These are phyloP conservation scores for Jaltomata sinuosa DNA, from an alignment of 257 asterid species.

Conservation along the genomic window DNA sequence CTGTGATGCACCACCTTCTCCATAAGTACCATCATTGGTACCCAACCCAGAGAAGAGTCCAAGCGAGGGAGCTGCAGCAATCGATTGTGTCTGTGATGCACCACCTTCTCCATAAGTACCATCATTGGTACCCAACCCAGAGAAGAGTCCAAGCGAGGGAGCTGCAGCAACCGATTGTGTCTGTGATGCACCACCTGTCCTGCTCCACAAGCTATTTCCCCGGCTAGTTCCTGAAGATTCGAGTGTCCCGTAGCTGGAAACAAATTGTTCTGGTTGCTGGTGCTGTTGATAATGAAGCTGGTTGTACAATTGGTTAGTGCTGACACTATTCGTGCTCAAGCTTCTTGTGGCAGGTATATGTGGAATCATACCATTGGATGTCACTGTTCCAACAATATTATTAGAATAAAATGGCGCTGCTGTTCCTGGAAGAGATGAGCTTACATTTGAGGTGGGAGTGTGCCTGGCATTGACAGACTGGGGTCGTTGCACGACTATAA, in stretches of 20 bases:
- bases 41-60: no score
- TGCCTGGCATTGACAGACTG: constrained; percentile 27
- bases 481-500: constrained; percentile 49
- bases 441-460: constrained; percentile 25
- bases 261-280: constrained; percentile 20
- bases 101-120: constrained; percentile 41
- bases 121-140: constrained; percentile 33
- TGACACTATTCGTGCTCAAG: constrained; percentile 14
- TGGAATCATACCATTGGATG: constrained; percentile 28
- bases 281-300: constrained; percentile 38
- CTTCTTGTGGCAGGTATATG: constrained; percentile 32
- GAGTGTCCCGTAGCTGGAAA: constrained; percentile 23
- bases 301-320: constrained; percentile 29
- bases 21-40: no score
- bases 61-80: no score
- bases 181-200: constrained; percentile 30
- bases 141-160: constrained; percentile 57
- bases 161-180: constrained; percentile 39
- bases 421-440: constrained; percentile 41
- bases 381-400: constrained; percentile 20
- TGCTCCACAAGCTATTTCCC: constrained; percentile 28
- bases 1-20: no score
- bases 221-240: constrained; percentile 24
- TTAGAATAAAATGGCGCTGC: constrained; percentile 30
- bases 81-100: no score